Evolutionary conservation across 441 rosid genomes (phyloP).

Genomic region (Mallotus repandus): DNA sequence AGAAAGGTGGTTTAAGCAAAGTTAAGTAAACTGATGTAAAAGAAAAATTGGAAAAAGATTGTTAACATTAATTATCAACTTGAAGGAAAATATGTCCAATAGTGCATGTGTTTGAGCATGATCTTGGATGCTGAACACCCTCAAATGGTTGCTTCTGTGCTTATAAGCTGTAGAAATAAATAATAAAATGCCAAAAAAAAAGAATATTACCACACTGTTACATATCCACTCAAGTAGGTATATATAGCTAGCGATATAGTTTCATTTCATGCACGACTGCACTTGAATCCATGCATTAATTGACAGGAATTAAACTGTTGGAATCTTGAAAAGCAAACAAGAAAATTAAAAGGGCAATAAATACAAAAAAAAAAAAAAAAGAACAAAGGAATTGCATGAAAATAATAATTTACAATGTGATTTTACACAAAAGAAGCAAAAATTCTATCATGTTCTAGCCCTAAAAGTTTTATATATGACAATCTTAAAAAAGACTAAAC

Average conservation of each 20-base stretch:
- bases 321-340: background rate
- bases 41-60: too few relatives aligned
- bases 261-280: slow-evolving; percentile 11
- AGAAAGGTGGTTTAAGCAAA: too few relatives aligned
- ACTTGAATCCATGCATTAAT: slow-evolving; percentile 13
- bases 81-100: too few relatives aligned
- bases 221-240: background rate
- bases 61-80: too few relatives aligned
- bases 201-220: background rate
- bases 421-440: slow-evolving; percentile 23
- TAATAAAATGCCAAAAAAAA: background rate
- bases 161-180: background rate
- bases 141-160: too few relatives aligned
- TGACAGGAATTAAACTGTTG: background rate
- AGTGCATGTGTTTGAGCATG: too few relatives aligned
- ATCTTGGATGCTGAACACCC: background rate
- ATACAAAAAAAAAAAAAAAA: background rate
- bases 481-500: slow-evolving; percentile 6
- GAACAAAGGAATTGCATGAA: background rate
- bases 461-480: slow-evolving; percentile 16
- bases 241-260: background rate
- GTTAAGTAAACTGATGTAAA: too few relatives aligned
- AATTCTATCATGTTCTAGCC: slow-evolving; percentile 2
- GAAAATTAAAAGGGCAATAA: background rate
- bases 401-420: slow-evolving; percentile 25